These are phyloP conservation scores for Centaurea solstitialis DNA, from an alignment of 129 eudicot genomes.

Conservation along the genomic window DNA sequence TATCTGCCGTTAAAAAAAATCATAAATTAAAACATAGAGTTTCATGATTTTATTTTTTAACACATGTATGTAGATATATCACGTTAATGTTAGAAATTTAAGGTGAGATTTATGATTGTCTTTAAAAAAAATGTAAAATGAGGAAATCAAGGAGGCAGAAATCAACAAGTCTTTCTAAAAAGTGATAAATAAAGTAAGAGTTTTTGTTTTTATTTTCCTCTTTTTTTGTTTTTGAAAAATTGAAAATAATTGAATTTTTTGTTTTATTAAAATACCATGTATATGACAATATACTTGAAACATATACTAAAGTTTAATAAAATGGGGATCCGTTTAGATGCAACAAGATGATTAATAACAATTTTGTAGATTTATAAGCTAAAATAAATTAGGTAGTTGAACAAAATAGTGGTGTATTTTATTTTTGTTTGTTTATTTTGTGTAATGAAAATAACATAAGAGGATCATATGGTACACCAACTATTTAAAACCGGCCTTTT, in stretches of 20 bases:
- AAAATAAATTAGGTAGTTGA: not conserved
- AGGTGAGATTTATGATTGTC: not conserved
- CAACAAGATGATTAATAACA: no score
- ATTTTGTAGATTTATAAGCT: no score
- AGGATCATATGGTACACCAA: not conserved
- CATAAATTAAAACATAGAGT: no score
- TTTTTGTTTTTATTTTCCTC: no score
- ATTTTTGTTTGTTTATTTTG: not conserved
- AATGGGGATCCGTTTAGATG: not conserved
- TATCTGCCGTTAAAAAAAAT: no score
- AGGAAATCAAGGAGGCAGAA: constrained; percentile 6
- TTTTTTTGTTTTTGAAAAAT: no score
- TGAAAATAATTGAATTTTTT: no score
- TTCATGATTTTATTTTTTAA: no score
- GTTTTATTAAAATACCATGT: no score
- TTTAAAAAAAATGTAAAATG: not conserved
- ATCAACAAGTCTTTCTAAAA: not conserved
- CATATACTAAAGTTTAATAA: not conserved
- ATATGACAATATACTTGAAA: no score
- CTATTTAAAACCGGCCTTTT: not conserved
- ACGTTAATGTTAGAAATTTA: not conserved
- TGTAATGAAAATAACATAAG: not conserved
- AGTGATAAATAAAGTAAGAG: not conserved
- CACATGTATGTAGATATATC: no score
- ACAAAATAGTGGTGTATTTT: no score